phyloP scores from a whole-genome alignment of 73 alveolate genomes.

The Paramecium primaurelia region DNA sequence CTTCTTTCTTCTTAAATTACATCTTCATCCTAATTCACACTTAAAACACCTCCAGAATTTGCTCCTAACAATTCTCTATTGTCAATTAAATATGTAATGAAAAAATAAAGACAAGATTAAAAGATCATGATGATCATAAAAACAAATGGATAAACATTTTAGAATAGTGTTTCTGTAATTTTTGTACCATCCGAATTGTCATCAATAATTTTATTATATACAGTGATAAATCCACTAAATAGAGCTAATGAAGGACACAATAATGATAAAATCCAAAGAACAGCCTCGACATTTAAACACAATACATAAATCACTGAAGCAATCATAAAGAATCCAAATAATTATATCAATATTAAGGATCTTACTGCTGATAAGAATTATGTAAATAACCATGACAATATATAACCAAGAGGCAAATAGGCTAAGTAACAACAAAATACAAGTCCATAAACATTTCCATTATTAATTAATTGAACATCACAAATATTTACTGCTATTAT shows the following conservation, averaged over 20 bases:
- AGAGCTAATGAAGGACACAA: background rate
- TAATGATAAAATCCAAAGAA: background rate
- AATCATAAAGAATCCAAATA: background rate
- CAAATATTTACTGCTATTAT: background rate
- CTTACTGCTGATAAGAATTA: background rate
- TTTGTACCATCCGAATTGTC: background rate
- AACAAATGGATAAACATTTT: background rate
- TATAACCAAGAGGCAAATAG: background rate
- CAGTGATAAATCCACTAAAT: background rate
- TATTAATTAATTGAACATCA: background rate
- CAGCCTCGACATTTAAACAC: background rate
- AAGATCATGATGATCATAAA: background rate
- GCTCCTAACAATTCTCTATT: background rate
- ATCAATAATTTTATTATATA: background rate
- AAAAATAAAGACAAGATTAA: background rate
- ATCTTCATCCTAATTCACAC: conserved; percentile 22
- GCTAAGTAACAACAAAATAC: background rate
- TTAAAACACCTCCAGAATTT: background rate
- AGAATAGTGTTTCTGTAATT: background rate
- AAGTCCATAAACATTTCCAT: background rate
- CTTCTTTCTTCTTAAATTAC: conserved; percentile 37
- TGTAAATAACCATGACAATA: conserved; percentile 8
- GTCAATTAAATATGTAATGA: background rate
- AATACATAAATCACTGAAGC: background rate
- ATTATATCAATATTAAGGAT: background rate